Evolutionary conservation across 495 filamentous ascomycete species (phyloP).

Genomic region (Pyronema domesticum): DNA sequence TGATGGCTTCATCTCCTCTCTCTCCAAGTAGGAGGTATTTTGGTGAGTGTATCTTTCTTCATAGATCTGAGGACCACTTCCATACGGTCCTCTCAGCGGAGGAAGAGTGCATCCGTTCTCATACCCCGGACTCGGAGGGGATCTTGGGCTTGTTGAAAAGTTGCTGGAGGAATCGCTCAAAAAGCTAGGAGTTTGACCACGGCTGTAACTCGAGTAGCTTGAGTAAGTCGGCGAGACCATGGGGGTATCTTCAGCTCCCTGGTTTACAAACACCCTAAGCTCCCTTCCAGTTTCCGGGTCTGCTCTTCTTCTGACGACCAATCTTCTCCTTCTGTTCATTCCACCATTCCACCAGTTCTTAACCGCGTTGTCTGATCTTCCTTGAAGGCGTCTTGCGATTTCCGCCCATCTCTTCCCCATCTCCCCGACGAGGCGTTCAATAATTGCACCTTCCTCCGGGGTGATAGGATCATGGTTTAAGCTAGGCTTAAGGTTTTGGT

Average conservation of each 20-base stretch:
- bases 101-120: conserved; percentile 19
- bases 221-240: conserved; percentile 56
- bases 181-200: conserved; percentile 47
- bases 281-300: conserved; percentile 25
- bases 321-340: conserved; percentile 55
- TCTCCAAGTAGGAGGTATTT: neutral
- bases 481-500: conserved; percentile 84
- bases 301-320: conserved; percentile 30
- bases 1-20: neutral
- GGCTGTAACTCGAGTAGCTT: conserved; percentile 40
- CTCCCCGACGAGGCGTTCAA: conserved; percentile 62
- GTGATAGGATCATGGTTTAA: conserved; percentile 87
- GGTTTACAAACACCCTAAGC: conserved; percentile 28
- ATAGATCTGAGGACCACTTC: conserved; percentile 3
- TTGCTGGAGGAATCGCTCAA: conserved; percentile 51
- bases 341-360: conserved; percentile 99
- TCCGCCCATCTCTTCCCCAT: conserved; percentile 91
- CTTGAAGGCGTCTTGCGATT: conserved; percentile 69
- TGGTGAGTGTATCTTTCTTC: neutral
- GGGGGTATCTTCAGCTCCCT: conserved; percentile 28
- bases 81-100: conserved; percentile 19
- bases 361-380: conserved; percentile 90
- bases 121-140: conserved; percentile 22
- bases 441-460: conserved; percentile 65
- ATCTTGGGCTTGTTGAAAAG: conserved; percentile 38